A percentile compares a stretch with the other conserved stretches of the same genome.
phyloP scores from a whole-genome alignment of 2,329 filamentous ascomycete species.

The Epichloe festucae region DNA sequence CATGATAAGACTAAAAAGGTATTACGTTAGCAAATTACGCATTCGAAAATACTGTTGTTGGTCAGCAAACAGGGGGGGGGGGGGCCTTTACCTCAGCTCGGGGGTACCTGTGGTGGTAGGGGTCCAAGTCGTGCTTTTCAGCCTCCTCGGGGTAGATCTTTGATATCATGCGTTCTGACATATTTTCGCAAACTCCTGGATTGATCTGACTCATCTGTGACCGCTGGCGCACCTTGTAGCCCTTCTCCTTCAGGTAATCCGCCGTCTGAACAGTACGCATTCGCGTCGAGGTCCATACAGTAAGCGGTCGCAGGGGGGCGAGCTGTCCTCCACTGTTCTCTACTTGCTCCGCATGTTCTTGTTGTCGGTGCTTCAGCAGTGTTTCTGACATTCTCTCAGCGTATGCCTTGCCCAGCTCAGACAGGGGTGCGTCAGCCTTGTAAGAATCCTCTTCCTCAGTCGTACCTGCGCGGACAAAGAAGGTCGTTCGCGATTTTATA shows the following conservation, averaged over 20 bases:
- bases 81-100: conserved; percentile 59
- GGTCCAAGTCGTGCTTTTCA: conserved; percentile 81
- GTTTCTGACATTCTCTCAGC: conserved; percentile 76
- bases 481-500: conserved; percentile 88
- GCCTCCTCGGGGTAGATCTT: conserved; percentile 81
- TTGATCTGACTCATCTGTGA: conserved; percentile 97
- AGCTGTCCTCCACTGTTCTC: conserved; percentile 50
- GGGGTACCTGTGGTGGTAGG: conserved; percentile 93
- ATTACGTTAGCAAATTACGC: background rate
- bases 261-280: conserved; percentile 84
- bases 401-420: conserved; percentile 67
- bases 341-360: conserved; percentile 59
- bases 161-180: conserved; percentile 72
- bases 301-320: conserved; percentile 65
- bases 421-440: conserved; percentile 79
- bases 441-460: conserved; percentile 83
- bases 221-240: conserved; percentile 78
- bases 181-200: conserved; percentile 87
- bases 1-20: conserved; percentile 74
- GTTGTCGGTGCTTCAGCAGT: conserved; percentile 68
- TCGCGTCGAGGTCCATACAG: conserved; percentile 90
- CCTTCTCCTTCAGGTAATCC: conserved; percentile 62
- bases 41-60: background rate
- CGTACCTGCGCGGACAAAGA: conserved; percentile 79
- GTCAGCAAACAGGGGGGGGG: background rate